These are phyloP conservation scores for Phialemonium atrogriseum DNA, from an alignment of 2,329 filamentous ascomycete genomes.

Conservation along the genomic window DNA sequence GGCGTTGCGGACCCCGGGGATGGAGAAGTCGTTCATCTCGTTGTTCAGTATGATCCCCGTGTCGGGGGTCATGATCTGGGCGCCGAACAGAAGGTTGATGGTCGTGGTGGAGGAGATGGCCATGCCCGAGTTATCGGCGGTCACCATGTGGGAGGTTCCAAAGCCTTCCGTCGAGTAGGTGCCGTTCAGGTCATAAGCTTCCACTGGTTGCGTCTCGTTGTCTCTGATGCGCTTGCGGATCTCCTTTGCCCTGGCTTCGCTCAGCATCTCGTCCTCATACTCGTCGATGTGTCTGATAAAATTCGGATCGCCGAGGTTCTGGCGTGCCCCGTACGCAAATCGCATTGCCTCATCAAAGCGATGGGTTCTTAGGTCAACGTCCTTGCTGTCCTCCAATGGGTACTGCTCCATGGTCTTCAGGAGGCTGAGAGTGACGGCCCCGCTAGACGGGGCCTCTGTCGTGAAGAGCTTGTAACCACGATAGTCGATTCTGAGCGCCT, in stretches of 20 bases:
- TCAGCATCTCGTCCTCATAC: conserved; percentile 63
- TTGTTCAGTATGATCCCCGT: conserved; percentile 76
- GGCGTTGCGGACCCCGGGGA: conserved; percentile 66
- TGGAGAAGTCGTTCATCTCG: conserved; percentile 75
- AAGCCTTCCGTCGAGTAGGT: conserved; percentile 61
- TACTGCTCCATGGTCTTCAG: conserved; percentile 82
- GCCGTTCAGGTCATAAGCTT: conserved; percentile 62
- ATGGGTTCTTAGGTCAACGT: conserved; percentile 65
- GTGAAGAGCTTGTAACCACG: conserved; percentile 62
- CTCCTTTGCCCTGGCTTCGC: conserved; percentile 44
- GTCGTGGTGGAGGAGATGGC: conserved; percentile 80
- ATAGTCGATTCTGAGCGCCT: conserved; percentile 55
- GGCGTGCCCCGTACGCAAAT: conserved; percentile 75
- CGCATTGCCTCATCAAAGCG: conserved; percentile 81
- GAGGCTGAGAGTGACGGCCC: conserved; percentile 64
- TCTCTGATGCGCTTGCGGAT: conserved; percentile 66
- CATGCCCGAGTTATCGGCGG: conserved; percentile 65
- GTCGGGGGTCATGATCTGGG: conserved; percentile 66
- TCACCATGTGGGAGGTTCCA: conserved; percentile 66
- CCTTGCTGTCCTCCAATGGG: conserved; percentile 40
- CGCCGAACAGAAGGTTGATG: conserved; percentile 80
- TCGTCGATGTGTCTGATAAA: conserved; percentile 57
- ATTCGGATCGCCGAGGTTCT: conserved; percentile 73
- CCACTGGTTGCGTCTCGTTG: conserved; percentile 59
- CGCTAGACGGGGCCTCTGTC: conserved; percentile 68